Evolutionary conservation across 306 rosid species (phyloP), one percentile per base, ranked within the genome.

Genomic region (Crataegus laevigata): DNA sequence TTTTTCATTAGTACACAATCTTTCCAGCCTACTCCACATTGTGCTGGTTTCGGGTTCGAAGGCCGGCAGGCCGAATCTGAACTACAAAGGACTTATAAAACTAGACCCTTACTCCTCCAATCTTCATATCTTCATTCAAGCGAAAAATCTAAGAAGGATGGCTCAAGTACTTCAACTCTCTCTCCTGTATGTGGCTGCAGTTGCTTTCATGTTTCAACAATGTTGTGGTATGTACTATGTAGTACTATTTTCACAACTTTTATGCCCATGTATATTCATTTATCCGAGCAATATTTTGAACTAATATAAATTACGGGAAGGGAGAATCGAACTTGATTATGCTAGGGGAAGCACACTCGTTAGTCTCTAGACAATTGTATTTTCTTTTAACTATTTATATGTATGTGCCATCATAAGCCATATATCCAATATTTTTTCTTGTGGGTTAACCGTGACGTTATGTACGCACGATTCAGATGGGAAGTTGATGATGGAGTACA

Each of bases 401-500:
- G 1, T 12, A 42, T 10, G 5, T 25, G 22, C 30, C 15, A 25
- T 36, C 40, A 4, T 72, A 22, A 15, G 34, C 40, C 61, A 15
- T 19, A 3, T 25, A 5, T 66, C 58, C 43, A 14, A 24, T 17
- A 14, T 68, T 7, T 24, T 42, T 30, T 28, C 13, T 24, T 18
- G 11, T 19, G 5, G 12, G 1, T 26, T 40, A 34, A 22, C 69
- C 19, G 19, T 12, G 13, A 28, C 13, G 8, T 50, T n/a, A 54
- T 28, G 19, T 40, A 32, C 28, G 19, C 65, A 60, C 26, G 30
- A 65, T 64, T 42, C 66, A 89, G 83, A 84, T 69, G 91, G 84
- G 52, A 89, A 89, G 75, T 86, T 89, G 61, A 75, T 84, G 85
- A 88, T 84, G 92, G 92, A 90, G 71, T 88, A 86, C 78, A 87